Conservation (phyloP, 495 filamentous ascomycete species). For the Durotheca rogersii region DNA sequence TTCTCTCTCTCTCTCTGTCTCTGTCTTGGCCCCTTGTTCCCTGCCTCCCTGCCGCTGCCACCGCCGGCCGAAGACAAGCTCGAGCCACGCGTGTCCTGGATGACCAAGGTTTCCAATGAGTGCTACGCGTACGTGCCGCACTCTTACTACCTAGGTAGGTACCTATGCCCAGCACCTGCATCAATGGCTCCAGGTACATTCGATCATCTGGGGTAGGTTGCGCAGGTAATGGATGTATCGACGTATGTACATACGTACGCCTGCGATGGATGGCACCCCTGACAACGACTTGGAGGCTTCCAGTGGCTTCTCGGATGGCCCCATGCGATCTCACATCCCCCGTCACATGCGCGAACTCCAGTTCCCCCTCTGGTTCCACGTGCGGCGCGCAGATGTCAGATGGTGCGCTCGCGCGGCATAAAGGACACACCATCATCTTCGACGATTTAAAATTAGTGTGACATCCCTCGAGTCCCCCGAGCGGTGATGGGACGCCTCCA, state of each 20-base stretch:
- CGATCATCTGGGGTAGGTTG: too few relatives aligned
- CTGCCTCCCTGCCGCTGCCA: too few relatives aligned
- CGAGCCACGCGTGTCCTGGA: constrained; percentile 8
- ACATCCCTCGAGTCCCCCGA: not conserved
- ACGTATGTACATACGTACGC: not conserved
- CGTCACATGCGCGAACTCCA: not conserved
- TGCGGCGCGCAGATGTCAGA: not conserved
- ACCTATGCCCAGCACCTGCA: too few relatives aligned
- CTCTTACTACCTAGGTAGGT: too few relatives aligned
- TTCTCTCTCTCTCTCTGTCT: not conserved
- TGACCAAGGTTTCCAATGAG: too few relatives aligned
- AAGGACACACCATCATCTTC: not conserved
- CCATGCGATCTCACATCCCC: not conserved
- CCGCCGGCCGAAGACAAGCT: constrained; percentile 13
- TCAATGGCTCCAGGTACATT: too few relatives aligned
- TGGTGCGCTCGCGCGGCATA: not conserved
- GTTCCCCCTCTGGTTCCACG: not conserved
- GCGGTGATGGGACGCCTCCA: not conserved
- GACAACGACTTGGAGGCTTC: not conserved
- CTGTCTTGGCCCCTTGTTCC: too few relatives aligned
- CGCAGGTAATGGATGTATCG: too few relatives aligned
- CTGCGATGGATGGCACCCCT: not conserved
- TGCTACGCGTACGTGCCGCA: too few relatives aligned
- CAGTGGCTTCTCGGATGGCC: not conserved
- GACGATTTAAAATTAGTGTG: not conserved